Conservation (phyloP, 75 land plant species). For the Gnetum montanum region DNA sequence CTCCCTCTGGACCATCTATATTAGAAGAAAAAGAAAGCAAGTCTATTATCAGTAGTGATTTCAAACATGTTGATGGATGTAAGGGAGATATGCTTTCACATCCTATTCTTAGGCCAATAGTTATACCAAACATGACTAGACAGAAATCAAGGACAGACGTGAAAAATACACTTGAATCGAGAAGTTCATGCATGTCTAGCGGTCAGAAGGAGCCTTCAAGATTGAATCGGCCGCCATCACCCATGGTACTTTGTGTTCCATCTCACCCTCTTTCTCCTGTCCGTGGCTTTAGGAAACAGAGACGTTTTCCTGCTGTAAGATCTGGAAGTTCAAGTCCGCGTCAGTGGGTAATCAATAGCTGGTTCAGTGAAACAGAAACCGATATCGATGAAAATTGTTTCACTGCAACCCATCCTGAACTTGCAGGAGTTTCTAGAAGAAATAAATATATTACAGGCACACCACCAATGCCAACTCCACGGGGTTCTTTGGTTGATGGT, state of each 20-base stretch:
- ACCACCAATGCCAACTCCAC: slow-evolving; percentile 52
- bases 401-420: slow-evolving; percentile 44
- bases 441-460: slow-evolving; percentile 36
- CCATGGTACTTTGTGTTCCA: slow-evolving; percentile 86
- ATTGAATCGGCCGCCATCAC: slow-evolving; percentile 84
- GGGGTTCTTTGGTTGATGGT: slow-evolving; percentile 58
- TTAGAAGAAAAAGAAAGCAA: slow-evolving; percentile 40
- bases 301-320: slow-evolving; percentile 74
- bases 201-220: slow-evolving; percentile 47
- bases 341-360: slow-evolving; percentile 70
- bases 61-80: slow-evolving; percentile 43
- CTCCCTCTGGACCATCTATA: slow-evolving; percentile 16
- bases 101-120: slow-evolving; percentile 72
- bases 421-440: slow-evolving; percentile 66
- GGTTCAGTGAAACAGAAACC: slow-evolving; percentile 48
- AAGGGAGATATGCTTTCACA: slow-evolving; percentile 43
- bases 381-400: slow-evolving; percentile 34
- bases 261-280: slow-evolving; percentile 95
- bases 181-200: slow-evolving; percentile 76
- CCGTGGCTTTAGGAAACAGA: slow-evolving; percentile 64
- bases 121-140: slow-evolving; percentile 59
- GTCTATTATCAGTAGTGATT: slow-evolving; percentile 19
- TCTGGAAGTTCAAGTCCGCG: slow-evolving; percentile 99
- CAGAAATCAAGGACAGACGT: slow-evolving; percentile 53
- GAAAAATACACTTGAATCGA: slow-evolving; percentile 39